phyloP scores from a whole-genome alignment of 495 filamentous ascomycete species.

The Parathielavia hyrcaniae region DNA sequence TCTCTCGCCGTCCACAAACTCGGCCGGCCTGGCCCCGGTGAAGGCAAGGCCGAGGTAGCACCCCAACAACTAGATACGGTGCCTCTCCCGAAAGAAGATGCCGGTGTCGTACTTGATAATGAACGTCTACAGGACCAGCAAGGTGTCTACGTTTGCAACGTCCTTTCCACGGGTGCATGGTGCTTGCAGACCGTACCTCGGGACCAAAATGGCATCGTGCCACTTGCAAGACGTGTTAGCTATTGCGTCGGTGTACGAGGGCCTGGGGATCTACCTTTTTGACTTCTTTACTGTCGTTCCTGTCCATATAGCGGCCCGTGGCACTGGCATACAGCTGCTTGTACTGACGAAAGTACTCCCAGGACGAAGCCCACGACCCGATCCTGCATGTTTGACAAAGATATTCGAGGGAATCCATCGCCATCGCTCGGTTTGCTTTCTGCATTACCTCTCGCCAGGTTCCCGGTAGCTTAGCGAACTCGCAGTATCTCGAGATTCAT shows the following conservation, averaged over 20 bases:
- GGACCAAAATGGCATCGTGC: no score
- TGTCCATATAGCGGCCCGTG: constrained; percentile 26
- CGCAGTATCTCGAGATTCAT: not conserved
- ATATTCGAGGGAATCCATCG: constrained; percentile 25
- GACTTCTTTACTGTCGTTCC: constrained; percentile 27
- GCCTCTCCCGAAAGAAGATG: constrained; percentile 24
- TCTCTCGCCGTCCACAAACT: constrained; percentile 21
- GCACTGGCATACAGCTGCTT: constrained; percentile 24
- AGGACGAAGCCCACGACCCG: constrained; percentile 10
- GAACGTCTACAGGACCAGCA: constrained; percentile 24
- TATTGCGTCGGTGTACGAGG: no score
- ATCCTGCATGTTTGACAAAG: constrained; percentile 25
- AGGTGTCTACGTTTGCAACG: no score
- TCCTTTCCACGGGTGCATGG: no score
- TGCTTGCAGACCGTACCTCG: no score
- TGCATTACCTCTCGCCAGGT: constrained; percentile 25
- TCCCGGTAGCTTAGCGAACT: constrained; percentile 1
- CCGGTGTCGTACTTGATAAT: constrained; percentile 28
- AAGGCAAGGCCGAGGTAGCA: constrained; percentile 20
- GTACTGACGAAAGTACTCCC: constrained; percentile 27
- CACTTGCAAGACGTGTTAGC: no score
- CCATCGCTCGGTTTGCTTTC: constrained; percentile 20
- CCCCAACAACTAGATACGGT: constrained; percentile 15
- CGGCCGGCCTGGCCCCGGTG: constrained; percentile 21
- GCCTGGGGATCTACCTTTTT: no score